phyloP scores from a whole-genome alignment of 106 monocot genomes.

The Dendrobium huoshanense region DNA sequence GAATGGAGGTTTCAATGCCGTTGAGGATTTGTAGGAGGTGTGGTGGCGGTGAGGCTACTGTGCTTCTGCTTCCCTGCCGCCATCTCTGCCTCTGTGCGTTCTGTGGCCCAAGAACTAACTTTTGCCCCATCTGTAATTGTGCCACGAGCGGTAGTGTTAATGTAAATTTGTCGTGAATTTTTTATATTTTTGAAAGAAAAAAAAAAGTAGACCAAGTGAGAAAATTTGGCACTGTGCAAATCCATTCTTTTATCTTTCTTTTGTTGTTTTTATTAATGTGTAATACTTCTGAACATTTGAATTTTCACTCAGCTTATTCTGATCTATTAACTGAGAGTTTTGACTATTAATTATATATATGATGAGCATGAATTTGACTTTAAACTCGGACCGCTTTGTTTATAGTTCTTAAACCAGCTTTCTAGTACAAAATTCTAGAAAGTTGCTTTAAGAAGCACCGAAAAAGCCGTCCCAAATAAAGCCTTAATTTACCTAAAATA shows the following conservation, averaged over 20 bases:
- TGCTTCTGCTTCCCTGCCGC: slow-evolving; percentile 13
- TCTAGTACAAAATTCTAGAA: no score
- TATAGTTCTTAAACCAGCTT: no score
- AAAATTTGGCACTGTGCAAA: background rate
- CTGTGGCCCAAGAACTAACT: background rate
- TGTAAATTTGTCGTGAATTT: slow-evolving; percentile 30
- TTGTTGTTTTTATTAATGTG: background rate
- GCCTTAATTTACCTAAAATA: no score
- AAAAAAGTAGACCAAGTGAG: background rate
- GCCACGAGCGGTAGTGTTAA: slow-evolving; percentile 31
- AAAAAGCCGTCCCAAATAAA: no score
- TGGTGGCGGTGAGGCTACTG: background rate
- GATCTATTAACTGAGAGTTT: no score
- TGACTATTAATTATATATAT: no score
- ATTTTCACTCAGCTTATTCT: no score
- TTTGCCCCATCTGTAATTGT: slow-evolving; percentile 16
- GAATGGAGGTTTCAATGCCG: background rate
- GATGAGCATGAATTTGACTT: no score
- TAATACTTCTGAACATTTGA: background rate
- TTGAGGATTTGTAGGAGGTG: slow-evolving; percentile 2
- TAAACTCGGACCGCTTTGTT: no score
- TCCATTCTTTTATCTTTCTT: background rate
- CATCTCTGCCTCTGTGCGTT: slow-evolving; percentile 13
- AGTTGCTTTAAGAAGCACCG: no score
- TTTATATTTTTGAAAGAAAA: background rate